Percentiles rank a stretch among this genome's conserved stretches.
These are phyloP conservation scores for Veloboletus limbatus DNA, from an alignment of 1,284 basidiomycete genomes.

Conservation along the genomic window DNA sequence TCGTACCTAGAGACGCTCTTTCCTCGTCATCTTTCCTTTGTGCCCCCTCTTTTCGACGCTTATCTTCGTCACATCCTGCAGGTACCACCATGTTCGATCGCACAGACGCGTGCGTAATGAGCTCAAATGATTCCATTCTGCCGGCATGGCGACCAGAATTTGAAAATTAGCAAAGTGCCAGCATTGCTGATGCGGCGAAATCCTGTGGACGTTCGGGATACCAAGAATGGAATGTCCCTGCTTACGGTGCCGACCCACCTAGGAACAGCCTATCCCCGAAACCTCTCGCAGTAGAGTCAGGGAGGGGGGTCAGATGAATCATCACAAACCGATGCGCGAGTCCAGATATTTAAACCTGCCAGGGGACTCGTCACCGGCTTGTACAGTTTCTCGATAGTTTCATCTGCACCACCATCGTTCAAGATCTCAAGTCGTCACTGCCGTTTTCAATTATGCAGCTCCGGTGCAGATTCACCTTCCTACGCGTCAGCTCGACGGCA, in stretches of 20 bases:
- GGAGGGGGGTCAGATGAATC: not conserved
- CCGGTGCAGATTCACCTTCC: not conserved
- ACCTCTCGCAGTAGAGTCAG: not conserved
- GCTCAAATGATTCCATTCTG: not conserved
- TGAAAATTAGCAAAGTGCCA: not conserved
- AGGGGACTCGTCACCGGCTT: not conserved
- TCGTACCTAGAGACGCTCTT: not conserved
- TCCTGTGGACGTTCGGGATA: constrained; percentile 3
- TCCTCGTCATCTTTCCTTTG: not conserved
- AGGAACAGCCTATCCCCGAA: not conserved
- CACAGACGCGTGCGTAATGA: not conserved
- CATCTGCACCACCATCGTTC: not conserved
- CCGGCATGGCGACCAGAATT: constrained; percentile 3
- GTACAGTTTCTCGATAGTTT: not conserved
- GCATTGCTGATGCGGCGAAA: not conserved
- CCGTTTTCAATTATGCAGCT: constrained; percentile 5
- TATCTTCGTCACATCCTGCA: too few species aligned
- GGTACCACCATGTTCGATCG: too few species aligned
- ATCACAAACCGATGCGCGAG: constrained; percentile 9
- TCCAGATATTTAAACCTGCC: constrained; percentile 8
- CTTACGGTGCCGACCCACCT: constrained; percentile 2
- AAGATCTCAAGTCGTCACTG: not conserved
- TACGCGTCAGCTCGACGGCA: not conserved
- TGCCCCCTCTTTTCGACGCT: too few species aligned
- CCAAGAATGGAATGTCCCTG: not conserved